Percentiles rank a stretch among this genome's conserved stretches.
Evolutionary conservation across 805 yeast species (phyloP).

Genomic region (Candida glaebosa): DNA sequence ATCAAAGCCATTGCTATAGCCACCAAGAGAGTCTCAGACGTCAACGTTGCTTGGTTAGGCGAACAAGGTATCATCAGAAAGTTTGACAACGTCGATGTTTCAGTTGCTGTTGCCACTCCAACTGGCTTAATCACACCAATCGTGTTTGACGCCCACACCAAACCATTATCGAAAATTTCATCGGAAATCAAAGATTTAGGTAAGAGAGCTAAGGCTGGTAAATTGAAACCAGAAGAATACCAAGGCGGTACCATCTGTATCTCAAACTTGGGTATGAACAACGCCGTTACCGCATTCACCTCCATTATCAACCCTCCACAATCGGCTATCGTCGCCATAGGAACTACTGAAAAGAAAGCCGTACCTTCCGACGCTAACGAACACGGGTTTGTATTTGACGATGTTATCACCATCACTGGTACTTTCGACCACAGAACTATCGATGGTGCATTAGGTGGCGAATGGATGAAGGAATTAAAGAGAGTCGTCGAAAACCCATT

Average conservation of each 20-base stretch:
- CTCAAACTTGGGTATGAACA: constrained; percentile 98
- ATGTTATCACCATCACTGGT: constrained; percentile 88
- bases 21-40: constrained; percentile 85
- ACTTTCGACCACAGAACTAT: constrained; percentile 97
- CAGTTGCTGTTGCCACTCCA: constrained; percentile 98
- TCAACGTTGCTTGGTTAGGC: constrained; percentile 91
- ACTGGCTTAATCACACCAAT: constrained; percentile 97
- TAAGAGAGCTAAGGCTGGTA: constrained; percentile 92
- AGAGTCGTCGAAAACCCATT: constrained; percentile 91
- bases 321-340: constrained; percentile 88
- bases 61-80: constrained; percentile 87
- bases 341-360: constrained; percentile 89
- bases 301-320: constrained; percentile 99
- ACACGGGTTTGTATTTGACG: constrained; percentile 89
- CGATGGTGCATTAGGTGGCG: constrained; percentile 98
- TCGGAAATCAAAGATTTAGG: constrained; percentile 86
- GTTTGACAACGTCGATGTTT: constrained; percentile 87
- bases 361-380: constrained; percentile 89
- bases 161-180: constrained; percentile 84
- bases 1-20: constrained; percentile 95
- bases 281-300: constrained; percentile 87
- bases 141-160: constrained; percentile 79
- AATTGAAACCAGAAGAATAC: constrained; percentile 93
- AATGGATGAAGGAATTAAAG: constrained; percentile 91
- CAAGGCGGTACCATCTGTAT: constrained; percentile 99